Base-by-base conservation (phyloP, 2,329 filamentous ascomycete genomes). In the Zasmidium cellare region DNA sequence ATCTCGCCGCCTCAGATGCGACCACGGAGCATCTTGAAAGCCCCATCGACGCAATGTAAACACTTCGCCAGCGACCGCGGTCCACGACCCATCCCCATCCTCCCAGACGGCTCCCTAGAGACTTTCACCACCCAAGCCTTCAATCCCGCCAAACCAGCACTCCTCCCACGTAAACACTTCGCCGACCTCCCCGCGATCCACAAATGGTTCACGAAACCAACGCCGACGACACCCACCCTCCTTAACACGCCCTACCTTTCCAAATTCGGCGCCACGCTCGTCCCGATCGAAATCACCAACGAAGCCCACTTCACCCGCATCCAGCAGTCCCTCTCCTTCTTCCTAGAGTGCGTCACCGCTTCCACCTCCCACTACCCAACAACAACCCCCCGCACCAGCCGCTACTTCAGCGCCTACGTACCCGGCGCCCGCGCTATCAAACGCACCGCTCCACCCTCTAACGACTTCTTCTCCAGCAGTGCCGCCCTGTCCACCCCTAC, bases 281-380 rank as follows among this genome's bases (percentile, higher is more conserved):
- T 88, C 2, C 84, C 85, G 1, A 75, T 89, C 5, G 87, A 89
- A 67, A 75, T 87, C 46, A 84, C 79, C 3, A 65, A 68, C 51
- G 50, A 74, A 44, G 75, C 73, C 51, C 73, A 66, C 25, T 90
- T 86, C 69, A 80, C 79, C 24, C 82, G 82, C 51, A 79, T 89
- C 47, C 69, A 83, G 23, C 85, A 85, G 1, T 84, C 87, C 0
- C 75, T 96, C 0, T 77, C 77, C 38, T 79, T 93, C 31, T 84
- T 96, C 48, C 74, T 88, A 16, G 80, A 84, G 55, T 80, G 82
- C 80, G 66, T 72, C 46, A 51, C 59, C 48, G 58, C 65, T 51
- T 65, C 62, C 45, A 58, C 62, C 46, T 67, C 65, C 31, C 61
- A 51, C 53, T 65, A 56, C 59, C 38, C 47, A 35, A 41, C 38